A percentile compares a stretch with the other conserved stretches of the same genome.
Conservation (phyloP, 768 basidiomycete genomes). For the Tricholoma saponaceum region DNA sequence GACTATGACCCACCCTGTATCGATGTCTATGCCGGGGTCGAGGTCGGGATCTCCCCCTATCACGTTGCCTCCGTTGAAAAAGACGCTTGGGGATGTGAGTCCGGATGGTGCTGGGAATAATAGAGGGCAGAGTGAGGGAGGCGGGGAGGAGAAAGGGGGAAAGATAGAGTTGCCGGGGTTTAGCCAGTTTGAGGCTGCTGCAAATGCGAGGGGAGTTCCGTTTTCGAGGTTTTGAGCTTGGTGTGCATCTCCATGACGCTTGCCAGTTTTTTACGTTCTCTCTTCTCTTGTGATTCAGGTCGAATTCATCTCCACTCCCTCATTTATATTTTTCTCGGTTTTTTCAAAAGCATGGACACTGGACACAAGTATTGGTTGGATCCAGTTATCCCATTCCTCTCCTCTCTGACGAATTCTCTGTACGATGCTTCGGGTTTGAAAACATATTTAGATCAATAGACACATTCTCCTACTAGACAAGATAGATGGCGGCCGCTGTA, state of each 20-base stretch:
- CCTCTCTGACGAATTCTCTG: background rate
- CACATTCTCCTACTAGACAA: background rate
- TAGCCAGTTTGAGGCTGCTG: conserved; percentile 58
- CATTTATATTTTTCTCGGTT: background rate
- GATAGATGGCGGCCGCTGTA: background rate
- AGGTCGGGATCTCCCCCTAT: conserved; percentile 71
- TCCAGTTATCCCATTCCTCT: background rate
- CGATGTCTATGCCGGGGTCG: conserved; percentile 49
- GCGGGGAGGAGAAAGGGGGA: conserved; percentile 15
- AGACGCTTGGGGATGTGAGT: background rate
- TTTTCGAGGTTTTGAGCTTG: background rate
- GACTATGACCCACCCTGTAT: background rate
- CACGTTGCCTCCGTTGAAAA: conserved; percentile 62
- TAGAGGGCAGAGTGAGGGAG: conserved; percentile 6
- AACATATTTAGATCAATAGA: background rate
- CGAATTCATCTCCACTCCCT: background rate
- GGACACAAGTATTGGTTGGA: background rate
- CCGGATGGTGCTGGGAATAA: conserved; percentile 16
- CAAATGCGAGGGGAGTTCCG: background rate
- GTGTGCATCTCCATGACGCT: background rate
- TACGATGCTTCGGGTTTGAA: background rate
- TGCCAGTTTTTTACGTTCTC: background rate
- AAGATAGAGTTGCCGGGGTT: conserved; percentile 59
- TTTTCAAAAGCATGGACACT: background rate
- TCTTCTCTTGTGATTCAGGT: background rate